Conservation (phyloP, 2,329 filamentous ascomycete species). For the Ophiostoma quercus region DNA sequence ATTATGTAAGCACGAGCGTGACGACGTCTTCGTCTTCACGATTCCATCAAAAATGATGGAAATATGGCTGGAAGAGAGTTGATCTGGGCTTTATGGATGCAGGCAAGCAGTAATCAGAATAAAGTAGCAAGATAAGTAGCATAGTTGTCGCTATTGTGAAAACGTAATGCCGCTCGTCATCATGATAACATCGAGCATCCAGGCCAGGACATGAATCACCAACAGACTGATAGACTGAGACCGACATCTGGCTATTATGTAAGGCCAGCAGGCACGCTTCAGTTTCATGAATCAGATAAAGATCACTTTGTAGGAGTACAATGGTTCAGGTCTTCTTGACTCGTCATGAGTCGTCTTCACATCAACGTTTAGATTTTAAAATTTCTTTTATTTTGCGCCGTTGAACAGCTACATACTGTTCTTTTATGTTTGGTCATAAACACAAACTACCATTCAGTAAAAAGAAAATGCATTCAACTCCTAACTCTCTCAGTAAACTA, state of each 20-base stretch:
- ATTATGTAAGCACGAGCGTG: not conserved
- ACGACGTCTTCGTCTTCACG: not conserved
- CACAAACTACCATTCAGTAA: too few relatives aligned
- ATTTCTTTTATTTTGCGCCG: conserved; percentile 1
- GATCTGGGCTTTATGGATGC: not conserved
- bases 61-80: not conserved
- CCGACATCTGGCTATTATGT: too few relatives aligned
- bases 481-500: not conserved
- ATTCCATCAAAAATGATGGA: not conserved
- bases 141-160: not conserved
- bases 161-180: too few relatives aligned
- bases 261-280: too few relatives aligned
- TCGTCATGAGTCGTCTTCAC: too few relatives aligned
- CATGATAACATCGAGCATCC: too few relatives aligned
- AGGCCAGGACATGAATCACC: too few relatives aligned
- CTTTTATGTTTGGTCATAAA: not conserved
- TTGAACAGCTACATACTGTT: not conserved
- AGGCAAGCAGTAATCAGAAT: not conserved
- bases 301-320: too few relatives aligned
- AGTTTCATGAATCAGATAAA: too few relatives aligned
- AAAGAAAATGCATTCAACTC: conserved; percentile 17
- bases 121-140: not conserved
- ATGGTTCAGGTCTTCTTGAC: too few relatives aligned
- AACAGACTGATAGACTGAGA: too few relatives aligned
- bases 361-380: not conserved